phyloP scores from a whole-genome alignment of 257 asterid genomes.

The Echium plantagineum region DNA sequence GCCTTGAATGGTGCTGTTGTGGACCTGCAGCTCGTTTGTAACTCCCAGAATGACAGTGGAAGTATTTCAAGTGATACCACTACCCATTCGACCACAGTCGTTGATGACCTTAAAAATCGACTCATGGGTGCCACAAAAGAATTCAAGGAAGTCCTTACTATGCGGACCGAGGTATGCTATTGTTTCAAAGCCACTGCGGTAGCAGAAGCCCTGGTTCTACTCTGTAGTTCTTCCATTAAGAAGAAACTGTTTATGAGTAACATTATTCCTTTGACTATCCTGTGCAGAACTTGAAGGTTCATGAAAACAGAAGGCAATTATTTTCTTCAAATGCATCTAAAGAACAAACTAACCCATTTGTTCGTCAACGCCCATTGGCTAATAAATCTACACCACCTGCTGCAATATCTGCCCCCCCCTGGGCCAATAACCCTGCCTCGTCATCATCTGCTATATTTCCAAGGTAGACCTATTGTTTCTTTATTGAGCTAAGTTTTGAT shows the following conservation, averaged over 20 bases:
- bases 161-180: constrained; percentile 74
- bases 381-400: constrained; percentile 43
- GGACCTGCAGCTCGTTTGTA: constrained; percentile 73
- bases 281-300: constrained; percentile 77
- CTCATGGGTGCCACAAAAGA: constrained; percentile 85
- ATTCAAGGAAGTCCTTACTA: constrained; percentile 88
- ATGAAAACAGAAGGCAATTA: constrained; percentile 71
- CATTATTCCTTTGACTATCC: constrained; percentile 7
- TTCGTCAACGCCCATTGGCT: constrained; percentile 85
- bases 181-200: constrained; percentile 7
- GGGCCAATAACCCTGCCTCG: constrained; percentile 46
- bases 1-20: constrained; percentile 85
- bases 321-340: constrained; percentile 58
- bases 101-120: constrained; percentile 84
- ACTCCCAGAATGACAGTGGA: constrained; percentile 49
- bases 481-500: too few relatives aligned
- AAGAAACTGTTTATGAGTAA: not conserved
- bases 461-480: constrained; percentile 33
- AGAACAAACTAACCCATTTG: constrained; percentile 68
- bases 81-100: constrained; percentile 82
- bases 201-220: constrained; percentile 3
- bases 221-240: not conserved
- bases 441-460: constrained; percentile 40
- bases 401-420: constrained; percentile 60
- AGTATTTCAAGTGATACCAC: constrained; percentile 58